phyloP scores from a whole-genome alignment of 208 protist genomes.

The Acanthamoeba castellanii region DNA sequence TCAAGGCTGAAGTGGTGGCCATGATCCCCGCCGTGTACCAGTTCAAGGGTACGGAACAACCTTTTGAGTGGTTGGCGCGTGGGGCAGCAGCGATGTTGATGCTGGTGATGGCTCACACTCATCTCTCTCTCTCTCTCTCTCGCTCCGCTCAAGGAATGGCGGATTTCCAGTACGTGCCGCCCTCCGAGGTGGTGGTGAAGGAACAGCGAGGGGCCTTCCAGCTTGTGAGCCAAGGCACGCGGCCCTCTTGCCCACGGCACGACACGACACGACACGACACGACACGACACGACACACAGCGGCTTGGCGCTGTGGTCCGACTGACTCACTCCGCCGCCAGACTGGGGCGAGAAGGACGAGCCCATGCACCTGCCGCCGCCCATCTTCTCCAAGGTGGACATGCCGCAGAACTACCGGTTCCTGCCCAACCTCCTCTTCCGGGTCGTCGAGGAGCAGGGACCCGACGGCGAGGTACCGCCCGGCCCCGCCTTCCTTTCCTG shows the following conservation, averaged over 20 bases:
- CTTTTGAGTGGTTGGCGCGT: too few species aligned
- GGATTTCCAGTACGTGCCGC: constrained; percentile 64
- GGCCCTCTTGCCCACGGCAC: too few species aligned
- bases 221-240: constrained; percentile 22
- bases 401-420: constrained; percentile 49
- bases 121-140: not conserved
- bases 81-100: too few species aligned
- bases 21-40: constrained; percentile 36
- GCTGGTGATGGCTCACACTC: not conserved
- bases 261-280: not conserved
- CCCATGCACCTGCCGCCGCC: constrained; percentile 57
- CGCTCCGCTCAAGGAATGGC: constrained; percentile 8
- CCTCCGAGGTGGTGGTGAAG: constrained; percentile 12
- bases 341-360: constrained; percentile 23
- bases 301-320: too few species aligned
- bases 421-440: constrained; percentile 6
- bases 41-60: constrained; percentile 6
- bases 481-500: too few species aligned
- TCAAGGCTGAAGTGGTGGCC: constrained; percentile 39
- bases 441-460: not conserved
- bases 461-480: not conserved
- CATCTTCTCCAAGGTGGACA: constrained; percentile 54
- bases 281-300: too few species aligned
- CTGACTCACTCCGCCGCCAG: not conserved
- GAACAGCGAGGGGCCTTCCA: constrained; percentile 21